phyloP scores from a whole-genome alignment of 129 eudicot genomes.

The Logfia minima region DNA sequence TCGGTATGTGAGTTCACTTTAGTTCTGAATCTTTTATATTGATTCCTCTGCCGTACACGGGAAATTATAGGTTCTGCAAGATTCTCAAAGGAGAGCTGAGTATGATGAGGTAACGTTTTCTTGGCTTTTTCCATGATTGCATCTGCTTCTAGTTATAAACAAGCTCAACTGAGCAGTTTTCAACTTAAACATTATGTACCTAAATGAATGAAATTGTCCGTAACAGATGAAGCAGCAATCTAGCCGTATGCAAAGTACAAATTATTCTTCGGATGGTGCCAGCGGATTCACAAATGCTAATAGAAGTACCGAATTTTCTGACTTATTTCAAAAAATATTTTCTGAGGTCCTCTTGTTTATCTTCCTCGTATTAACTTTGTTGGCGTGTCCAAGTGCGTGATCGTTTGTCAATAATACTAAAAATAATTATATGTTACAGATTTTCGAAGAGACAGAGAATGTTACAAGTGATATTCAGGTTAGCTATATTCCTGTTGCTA shows the following conservation, averaged over 20 bases:
- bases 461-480: slow-evolving; percentile 77
- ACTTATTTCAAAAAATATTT: slow-evolving; percentile 81
- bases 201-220: slow-evolving; percentile 17
- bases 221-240: slow-evolving; percentile 40
- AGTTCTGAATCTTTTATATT: slow-evolving; percentile 2
- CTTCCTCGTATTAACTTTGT: not conserved
- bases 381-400: slow-evolving; percentile 16
- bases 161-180: slow-evolving; percentile 1
- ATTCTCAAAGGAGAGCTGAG: slow-evolving; percentile 73
- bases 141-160: slow-evolving; percentile 6
- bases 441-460: slow-evolving; percentile 60
- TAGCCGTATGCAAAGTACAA: slow-evolving; percentile 37
- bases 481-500: not conserved
- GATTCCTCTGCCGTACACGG: slow-evolving; percentile 33
- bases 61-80: slow-evolving; percentile 63
- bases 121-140: slow-evolving; percentile 18
- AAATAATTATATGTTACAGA: slow-evolving; percentile 42
- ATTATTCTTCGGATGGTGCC: slow-evolving; percentile 37
- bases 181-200: slow-evolving; percentile 14
- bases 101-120: slow-evolving; percentile 66
- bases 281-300: slow-evolving; percentile 52
- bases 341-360: slow-evolving; percentile 66
- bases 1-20: not conserved
- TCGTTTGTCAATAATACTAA: slow-evolving; percentile 9
- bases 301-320: slow-evolving; percentile 57